These are phyloP conservation scores for Aspergillus ellipticus DNA, from an alignment of 495 filamentous ascomycete genomes.

Conservation along the genomic window DNA sequence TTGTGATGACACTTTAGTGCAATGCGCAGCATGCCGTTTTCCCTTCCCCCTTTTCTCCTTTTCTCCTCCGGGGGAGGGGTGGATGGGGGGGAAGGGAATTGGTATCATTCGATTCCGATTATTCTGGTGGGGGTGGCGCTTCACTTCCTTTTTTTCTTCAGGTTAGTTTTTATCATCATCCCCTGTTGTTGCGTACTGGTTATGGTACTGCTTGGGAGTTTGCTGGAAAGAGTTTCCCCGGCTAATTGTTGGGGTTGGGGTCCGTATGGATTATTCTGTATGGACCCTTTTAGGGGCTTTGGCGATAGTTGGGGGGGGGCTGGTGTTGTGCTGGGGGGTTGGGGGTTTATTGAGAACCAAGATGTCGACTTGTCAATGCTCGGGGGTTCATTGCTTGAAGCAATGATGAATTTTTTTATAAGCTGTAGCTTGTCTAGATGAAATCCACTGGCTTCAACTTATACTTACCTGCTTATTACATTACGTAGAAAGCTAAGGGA, in stretches of 20 bases:
- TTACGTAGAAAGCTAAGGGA: neutral
- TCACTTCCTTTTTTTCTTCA: conserved; percentile 56
- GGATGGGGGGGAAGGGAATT: conserved; percentile 26
- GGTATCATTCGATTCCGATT: conserved; percentile 99
- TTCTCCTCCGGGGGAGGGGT: conserved; percentile 15
- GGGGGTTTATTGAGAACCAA: too few species aligned
- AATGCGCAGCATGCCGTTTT: conserved; percentile 88
- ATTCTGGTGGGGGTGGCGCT: conserved; percentile 85
- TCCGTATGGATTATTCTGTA: conserved; percentile 8
- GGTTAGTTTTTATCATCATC: conserved; percentile 49
- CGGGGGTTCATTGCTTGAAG: too few species aligned
- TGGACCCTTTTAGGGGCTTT: conserved; percentile 7
- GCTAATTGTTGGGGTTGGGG: conserved; percentile 37
- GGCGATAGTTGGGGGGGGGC: neutral
- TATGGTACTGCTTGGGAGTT: conserved; percentile 29
- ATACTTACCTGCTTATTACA: too few species aligned
- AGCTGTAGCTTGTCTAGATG: neutral
- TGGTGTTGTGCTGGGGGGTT: too few species aligned
- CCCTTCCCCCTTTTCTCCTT: conserved; percentile 23
- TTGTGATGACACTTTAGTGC: conserved; percentile 88
- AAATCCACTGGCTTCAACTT: neutral
- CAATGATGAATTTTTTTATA: too few species aligned
- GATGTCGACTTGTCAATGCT: too few species aligned
- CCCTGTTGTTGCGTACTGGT: conserved; percentile 9
- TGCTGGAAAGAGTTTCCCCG: conserved; percentile 20